Evolutionary conservation across 805 yeast species (phyloP).

Genomic region (Sungouiella blattae): DNA sequence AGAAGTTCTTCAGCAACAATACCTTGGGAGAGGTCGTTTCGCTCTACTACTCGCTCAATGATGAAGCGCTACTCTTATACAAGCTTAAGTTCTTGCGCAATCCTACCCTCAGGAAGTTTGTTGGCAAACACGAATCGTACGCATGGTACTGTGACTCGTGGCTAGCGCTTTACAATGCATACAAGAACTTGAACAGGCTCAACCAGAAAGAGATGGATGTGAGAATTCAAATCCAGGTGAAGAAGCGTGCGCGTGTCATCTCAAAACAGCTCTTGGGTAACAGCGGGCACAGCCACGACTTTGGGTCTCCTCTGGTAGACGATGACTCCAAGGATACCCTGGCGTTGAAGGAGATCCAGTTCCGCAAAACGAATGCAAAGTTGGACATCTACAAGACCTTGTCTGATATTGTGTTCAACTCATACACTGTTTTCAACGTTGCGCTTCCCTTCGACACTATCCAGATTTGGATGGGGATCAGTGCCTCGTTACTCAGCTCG

Average conservation of each 20-base stretch:
- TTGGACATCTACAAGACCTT: slow-evolving; percentile 38
- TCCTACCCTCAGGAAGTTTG: slow-evolving; percentile 31
- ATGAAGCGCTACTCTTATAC: slow-evolving; percentile 57
- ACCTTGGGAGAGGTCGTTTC: slow-evolving; percentile 51
- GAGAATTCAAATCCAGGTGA: slow-evolving; percentile 59
- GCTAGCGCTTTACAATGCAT: slow-evolving; percentile 51
- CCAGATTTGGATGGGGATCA: slow-evolving; percentile 46
- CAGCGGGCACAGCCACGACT: slow-evolving; percentile 5
- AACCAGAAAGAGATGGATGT: slow-evolving; percentile 49
- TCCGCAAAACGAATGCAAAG: slow-evolving; percentile 33
- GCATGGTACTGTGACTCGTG: slow-evolving; percentile 71
- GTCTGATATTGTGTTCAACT: slow-evolving; percentile 38
- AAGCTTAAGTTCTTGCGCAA: slow-evolving; percentile 49
- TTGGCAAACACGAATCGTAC: slow-evolving; percentile 55
- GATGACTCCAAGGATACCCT: slow-evolving; percentile 22
- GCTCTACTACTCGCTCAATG: slow-evolving; percentile 62
- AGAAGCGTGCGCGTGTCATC: slow-evolving; percentile 46
- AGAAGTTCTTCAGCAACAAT: slow-evolving; percentile 34
- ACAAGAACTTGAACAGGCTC: slow-evolving; percentile 39
- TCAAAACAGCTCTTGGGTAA: slow-evolving; percentile 35
- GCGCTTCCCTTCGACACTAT: slow-evolving; percentile 32
- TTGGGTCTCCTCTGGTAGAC: slow-evolving; percentile 5
- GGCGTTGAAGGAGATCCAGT: slow-evolving; percentile 29
- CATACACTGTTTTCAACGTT: slow-evolving; percentile 38
- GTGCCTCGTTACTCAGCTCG: slow-evolving; percentile 36